Conservation (phyloP, 228 moss, liverwort and hornwort genomes). For the Sphagnum magellanicum region DNA sequence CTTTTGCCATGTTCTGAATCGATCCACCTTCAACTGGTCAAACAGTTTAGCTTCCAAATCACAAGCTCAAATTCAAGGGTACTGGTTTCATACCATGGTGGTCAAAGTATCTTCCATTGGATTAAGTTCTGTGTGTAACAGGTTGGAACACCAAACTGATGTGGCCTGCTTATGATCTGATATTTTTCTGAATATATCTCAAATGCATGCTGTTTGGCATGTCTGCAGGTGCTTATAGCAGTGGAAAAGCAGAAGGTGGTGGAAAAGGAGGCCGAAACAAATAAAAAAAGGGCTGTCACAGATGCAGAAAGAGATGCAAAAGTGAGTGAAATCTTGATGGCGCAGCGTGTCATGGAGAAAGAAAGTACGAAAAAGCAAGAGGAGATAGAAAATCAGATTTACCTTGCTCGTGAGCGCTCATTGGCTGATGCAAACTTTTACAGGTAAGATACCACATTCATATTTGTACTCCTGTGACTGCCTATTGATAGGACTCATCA, state of each 20-base stretch:
- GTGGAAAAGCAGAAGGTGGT: slow-evolving; percentile 98
- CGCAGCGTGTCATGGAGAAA: slow-evolving; percentile 89
- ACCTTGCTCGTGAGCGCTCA: slow-evolving; percentile 65
- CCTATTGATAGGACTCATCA: too few species aligned
- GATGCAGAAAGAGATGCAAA: slow-evolving; percentile 94
- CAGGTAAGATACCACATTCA: slow-evolving; percentile 19
- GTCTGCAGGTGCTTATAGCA: slow-evolving; percentile 75
- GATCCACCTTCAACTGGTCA: background rate
- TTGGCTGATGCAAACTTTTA: slow-evolving; percentile 87
- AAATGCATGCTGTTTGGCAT: too few species aligned
- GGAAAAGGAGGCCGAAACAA: slow-evolving; percentile 95
- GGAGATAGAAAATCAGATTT: slow-evolving; percentile 89
- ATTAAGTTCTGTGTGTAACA: too few species aligned
- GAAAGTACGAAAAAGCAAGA: slow-evolving; percentile 86
- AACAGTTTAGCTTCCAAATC: background rate
- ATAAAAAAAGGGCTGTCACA: slow-evolving; percentile 89
- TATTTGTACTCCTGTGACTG: too few species aligned
- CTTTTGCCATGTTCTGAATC: background rate
- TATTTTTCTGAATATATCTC: too few species aligned
- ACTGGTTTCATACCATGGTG: too few species aligned
- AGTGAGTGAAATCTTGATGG: slow-evolving; percentile 88
- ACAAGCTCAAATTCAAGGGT: too few species aligned
- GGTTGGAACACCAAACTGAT: too few species aligned
- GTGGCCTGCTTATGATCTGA: too few species aligned
- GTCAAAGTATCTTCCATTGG: too few species aligned